Base-by-base conservation (phyloP, 805 yeast species). In the Candida broadrunensis region DNA sequence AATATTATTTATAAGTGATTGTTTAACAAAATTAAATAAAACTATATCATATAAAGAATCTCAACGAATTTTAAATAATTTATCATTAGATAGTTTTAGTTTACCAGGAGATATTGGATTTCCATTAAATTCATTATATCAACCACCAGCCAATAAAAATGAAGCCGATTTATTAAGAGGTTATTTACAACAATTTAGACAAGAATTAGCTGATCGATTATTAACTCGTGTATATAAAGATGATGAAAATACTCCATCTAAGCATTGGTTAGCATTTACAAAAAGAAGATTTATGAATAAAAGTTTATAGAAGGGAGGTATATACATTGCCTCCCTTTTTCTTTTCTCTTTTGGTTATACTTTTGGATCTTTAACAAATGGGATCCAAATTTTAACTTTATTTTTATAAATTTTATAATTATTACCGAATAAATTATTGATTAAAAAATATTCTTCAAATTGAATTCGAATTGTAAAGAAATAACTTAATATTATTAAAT, bases 261-360 rank as follows among this genome's bases (percentile, higher is more conserved):
- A 91, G 64, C 83, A 78, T 68, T 93, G 99, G 99, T 69, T 93
- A 55, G 96, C 97, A 2, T 93, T 93, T 64, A 86, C 96, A 30
- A 83, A 93, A 69, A 85, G 95, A 67, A 81, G 88, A 61, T 93
- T 93, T 62, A 93, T 93, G 99, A 93, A 93, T 70, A 88, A 90
- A 65, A 78, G 85, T 51, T 73, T 88, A 54, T 84, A 58, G 15
- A 21, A n/a, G n/a, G n/a, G n/a, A n/a, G n/a, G n/a, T n/a, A n/a
- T n/a, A n/a, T n/a, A n/a, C n/a, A n/a, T n/a, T n/a, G n/a, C n/a
- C n/a, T n/a, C n/a, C n/a, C n/a, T n/a, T n/a, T n/a, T n/a, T n/a
- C 17, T 15, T 17, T 15, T 12, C 13, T 27, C 8, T 8, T 18
- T 30, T 20, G 9, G 24, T 21, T 23, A 29, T 4, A 23, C 6